phyloP scores from a whole-genome alignment of 768 basidiomycete species.

The Tulasnella sp. region DNA sequence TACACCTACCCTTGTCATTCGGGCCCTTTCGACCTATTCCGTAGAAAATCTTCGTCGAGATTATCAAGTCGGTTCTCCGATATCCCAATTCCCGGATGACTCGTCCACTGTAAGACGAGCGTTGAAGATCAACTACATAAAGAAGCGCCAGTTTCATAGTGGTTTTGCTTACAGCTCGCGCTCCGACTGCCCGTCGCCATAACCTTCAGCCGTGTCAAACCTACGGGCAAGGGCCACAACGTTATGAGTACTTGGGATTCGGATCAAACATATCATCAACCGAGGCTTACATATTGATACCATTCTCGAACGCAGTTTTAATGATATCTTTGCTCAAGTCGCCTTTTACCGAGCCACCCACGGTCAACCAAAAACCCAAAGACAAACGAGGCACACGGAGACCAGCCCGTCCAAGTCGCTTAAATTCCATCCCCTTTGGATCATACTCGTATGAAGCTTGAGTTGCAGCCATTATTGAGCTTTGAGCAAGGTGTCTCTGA shows the following conservation, averaged over 20 bases:
- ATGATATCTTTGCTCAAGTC: constrained; percentile 81
- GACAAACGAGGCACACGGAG: background rate
- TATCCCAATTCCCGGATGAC: constrained; percentile 73
- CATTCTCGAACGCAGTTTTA: constrained; percentile 72
- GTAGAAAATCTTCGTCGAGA: constrained; percentile 82
- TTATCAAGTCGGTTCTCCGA: constrained; percentile 66
- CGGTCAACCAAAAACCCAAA: constrained; percentile 52
- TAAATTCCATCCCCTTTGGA: constrained; percentile 1
- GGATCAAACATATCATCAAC: background rate
- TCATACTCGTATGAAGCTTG: background rate
- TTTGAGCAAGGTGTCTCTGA: background rate
- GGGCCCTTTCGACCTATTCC: constrained; percentile 58
- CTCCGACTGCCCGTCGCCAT: constrained; percentile 71
- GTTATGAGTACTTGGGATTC: background rate
- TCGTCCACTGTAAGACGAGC: constrained; percentile 51
- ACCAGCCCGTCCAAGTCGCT: constrained; percentile 1
- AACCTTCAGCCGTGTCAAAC: constrained; percentile 70
- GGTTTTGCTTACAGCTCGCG: constrained; percentile 54
- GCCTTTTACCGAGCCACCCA: constrained; percentile 65
- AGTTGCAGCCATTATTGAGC: background rate
- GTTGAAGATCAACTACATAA: background rate
- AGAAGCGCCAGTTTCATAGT: background rate
- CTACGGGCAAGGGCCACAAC: background rate
- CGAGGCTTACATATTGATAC: constrained; percentile 60
- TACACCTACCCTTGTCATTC: constrained; percentile 49